These are phyloP conservation scores for Penicillium salamii DNA, from an alignment of 495 filamentous ascomycete genomes.

Conservation along the genomic window DNA sequence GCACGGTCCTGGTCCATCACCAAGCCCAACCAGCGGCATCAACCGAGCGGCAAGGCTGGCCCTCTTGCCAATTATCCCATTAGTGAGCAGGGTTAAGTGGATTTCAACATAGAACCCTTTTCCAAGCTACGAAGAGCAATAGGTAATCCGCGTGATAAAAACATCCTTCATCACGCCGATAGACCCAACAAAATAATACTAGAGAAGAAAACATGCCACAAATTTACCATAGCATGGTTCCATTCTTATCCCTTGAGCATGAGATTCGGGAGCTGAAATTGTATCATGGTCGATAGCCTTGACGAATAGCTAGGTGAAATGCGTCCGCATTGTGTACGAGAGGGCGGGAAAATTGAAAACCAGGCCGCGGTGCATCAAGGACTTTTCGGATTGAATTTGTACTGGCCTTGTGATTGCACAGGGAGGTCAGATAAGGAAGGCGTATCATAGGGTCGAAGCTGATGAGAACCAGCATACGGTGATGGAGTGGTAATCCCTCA, in stretches of 20 bases:
- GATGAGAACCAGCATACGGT: conserved; percentile 55
- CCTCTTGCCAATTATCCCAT: no score
- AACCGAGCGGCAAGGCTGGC: neutral
- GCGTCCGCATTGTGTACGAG: no score
- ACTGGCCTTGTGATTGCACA: no score
- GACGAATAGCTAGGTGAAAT: no score
- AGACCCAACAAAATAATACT: neutral
- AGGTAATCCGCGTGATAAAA: neutral
- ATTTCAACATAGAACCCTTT: neutral
- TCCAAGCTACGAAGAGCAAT: conserved; percentile 1
- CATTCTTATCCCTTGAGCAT: no score
- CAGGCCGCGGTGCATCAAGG: no score
- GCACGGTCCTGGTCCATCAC: neutral
- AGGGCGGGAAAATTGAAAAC: no score
- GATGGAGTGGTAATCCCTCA: conserved; percentile 33
- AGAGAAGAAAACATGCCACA: neutral
- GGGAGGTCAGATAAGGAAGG: no score
- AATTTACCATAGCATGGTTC: no score
- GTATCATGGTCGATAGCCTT: no score
- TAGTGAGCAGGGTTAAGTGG: neutral
- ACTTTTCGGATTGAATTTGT: no score
- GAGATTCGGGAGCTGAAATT: no score
- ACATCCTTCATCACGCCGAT: neutral
- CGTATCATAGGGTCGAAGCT: conserved; percentile 66
- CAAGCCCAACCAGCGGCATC: neutral